Evolutionary conservation across 257 asterid genomes (phyloP), one percentile per base, ranked within the genome.

Genomic region (Leptodermis oblonga): DNA sequence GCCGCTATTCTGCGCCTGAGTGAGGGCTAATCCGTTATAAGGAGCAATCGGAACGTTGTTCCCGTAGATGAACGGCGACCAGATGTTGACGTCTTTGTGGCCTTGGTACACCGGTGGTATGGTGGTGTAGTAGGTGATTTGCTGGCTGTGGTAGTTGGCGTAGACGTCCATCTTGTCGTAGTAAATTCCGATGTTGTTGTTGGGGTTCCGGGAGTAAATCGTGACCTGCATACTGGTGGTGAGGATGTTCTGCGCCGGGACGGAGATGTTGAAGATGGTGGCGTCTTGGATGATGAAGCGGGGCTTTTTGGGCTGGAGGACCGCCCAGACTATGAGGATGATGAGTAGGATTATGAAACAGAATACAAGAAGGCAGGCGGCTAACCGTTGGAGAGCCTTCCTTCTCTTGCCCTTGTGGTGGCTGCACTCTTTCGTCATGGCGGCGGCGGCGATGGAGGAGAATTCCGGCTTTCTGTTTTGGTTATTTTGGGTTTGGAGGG

Each of bases 271-370:
- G 80, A 87, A 94, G 84, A 94, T 81, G 75, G 99, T 94, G 72
- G 96, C 96, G 85, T 94, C 99, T 62, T 94, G 92, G 86, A 94
- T 95, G 70, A 64, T 68, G 78, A 94, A 94, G 5, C 89, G 82
- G 23, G 99, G 97, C 51, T 87, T 90, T 22, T 74, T 81, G 25
- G 99, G 99, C 65, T 89, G 95, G 30, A 94, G 89, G 4, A 86
- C 42, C 33, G 96, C 96, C 97, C 97, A 90, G 0, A 76, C 48
- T 22, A 91, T 15, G 72, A 94, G 96, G 82, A 89, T 4, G 3
- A 75, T 4, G 10, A 90, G 1, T 4, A 90, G 88, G 76, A 82
- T 1, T 67, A 91, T 49, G 89, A 93, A 82, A 74, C 0, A 1
- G 67, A 82, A 1, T 77, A 86, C 36, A 0, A 87, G 81, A 1